Evolutionary conservation across 306 rosid genomes (phyloP).

Genomic region (Cajanus cajan): DNA sequence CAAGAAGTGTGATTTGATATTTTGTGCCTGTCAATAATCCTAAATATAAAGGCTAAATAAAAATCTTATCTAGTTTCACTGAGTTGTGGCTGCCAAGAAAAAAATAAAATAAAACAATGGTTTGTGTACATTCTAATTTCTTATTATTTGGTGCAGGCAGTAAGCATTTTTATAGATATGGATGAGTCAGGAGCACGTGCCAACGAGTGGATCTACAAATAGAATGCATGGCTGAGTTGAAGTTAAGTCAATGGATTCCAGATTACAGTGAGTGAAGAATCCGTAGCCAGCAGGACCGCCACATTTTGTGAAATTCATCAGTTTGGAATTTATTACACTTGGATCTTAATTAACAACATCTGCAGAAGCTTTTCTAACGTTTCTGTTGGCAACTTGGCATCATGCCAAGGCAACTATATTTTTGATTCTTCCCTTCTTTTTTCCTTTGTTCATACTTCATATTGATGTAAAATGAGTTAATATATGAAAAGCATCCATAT

Average conservation of each 20-base stretch:
- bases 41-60: neutral
- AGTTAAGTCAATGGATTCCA: neutral
- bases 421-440: constrained; percentile 15
- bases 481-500: constrained; percentile 19
- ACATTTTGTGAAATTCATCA: neutral
- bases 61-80: neutral
- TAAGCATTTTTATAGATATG: constrained; percentile 95
- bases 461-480: constrained; percentile 19
- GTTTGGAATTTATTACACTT: constrained; percentile 11
- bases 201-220: constrained; percentile 93
- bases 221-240: constrained; percentile 30
- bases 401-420: constrained; percentile 29
- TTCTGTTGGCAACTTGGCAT: constrained; percentile 31
- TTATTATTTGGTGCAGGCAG: constrained; percentile 64
- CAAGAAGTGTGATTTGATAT: neutral
- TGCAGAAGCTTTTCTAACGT: constrained; percentile 17
- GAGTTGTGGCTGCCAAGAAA: neutral
- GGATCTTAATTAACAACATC: constrained; percentile 8
- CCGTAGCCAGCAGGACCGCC: constrained; percentile 19
- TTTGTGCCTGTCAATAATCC: neutral
- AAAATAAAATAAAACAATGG: neutral
- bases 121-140: neutral
- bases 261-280: neutral
- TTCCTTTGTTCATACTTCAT: constrained; percentile 14
- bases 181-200: constrained; percentile 91